A percentile compares a stretch with the other conserved stretches of the same genome.
Conservation (phyloP, 2,329 filamentous ascomycete species). For the Cladosporium cucumerinum region DNA sequence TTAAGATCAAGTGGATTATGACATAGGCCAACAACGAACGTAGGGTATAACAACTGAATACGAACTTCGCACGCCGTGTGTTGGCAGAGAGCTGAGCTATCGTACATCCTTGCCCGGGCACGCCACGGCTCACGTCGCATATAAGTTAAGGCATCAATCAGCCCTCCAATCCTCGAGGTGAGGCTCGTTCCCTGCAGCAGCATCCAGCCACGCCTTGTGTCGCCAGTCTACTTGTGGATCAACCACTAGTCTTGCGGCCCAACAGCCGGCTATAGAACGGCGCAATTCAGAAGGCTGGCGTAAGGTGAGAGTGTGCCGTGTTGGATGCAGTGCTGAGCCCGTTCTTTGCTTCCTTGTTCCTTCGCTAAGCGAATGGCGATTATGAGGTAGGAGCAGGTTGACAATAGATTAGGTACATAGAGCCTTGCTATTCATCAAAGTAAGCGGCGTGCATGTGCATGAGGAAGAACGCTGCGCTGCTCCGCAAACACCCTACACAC, state of each 20-base stretch:
- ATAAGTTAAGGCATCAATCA: constrained; percentile 11
- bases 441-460: not conserved
- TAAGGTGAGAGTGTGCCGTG: not conserved
- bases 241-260: constrained; percentile 5
- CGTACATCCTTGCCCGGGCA: not conserved
- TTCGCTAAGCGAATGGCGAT: not conserved
- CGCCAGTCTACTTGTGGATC: constrained; percentile 2
- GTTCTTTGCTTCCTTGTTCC: not conserved
- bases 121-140: not conserved
- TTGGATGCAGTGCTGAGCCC: not conserved
- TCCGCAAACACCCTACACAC: not conserved
- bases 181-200: not conserved
- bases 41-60: not conserved
- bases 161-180: constrained; percentile 5
- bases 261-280: constrained; percentile 2
- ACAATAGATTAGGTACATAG: not conserved
- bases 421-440: not conserved
- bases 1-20: not conserved
- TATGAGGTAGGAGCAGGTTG: not conserved
- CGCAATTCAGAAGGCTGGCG: not conserved
- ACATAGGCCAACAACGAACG: not conserved
- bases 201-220: constrained; percentile 2
- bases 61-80: not conserved
- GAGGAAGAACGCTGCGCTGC: not conserved
- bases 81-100: not conserved